These are phyloP conservation scores for Thelonectria rubi DNA, from an alignment of 2,329 filamentous ascomycete genomes.

Conservation along the genomic window DNA sequence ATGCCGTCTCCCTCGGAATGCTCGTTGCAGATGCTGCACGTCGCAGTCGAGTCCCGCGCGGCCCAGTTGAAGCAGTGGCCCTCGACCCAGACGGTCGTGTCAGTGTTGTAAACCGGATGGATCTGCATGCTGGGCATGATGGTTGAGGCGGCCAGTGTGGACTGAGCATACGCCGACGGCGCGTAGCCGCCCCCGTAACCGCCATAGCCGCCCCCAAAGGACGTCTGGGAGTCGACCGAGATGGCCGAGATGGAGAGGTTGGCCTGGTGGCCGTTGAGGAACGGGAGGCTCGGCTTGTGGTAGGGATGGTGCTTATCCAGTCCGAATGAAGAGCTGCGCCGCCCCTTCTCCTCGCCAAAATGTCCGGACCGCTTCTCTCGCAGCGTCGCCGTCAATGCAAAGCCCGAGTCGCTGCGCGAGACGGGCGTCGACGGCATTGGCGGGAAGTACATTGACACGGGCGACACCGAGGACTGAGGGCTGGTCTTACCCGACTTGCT, in stretches of 20 bases:
- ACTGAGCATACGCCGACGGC: slow-evolving; percentile 84
- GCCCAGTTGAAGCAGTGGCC: slow-evolving; percentile 81
- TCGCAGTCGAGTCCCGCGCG: slow-evolving; percentile 64
- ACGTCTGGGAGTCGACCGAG: slow-evolving; percentile 73
- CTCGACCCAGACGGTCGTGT: slow-evolving; percentile 84
- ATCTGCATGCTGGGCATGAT: slow-evolving; percentile 87
- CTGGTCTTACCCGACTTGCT: slow-evolving; percentile 71
- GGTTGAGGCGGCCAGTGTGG: slow-evolving; percentile 85
- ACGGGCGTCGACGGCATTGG: slow-evolving; percentile 78
- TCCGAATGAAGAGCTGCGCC: slow-evolving; percentile 92
- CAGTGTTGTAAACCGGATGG: slow-evolving; percentile 80
- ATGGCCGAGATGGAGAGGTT: slow-evolving; percentile 68
- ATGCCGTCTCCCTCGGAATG: slow-evolving; percentile 76
- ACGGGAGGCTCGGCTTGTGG: slow-evolving; percentile 77
- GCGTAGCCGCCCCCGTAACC: slow-evolving; percentile 69
- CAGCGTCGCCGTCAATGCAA: slow-evolving; percentile 83
- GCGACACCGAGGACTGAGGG: slow-evolving; percentile 74
- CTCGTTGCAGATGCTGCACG: slow-evolving; percentile 81
- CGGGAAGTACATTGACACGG: slow-evolving; percentile 80
- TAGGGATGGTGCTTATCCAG: slow-evolving; percentile 75
- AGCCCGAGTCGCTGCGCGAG: slow-evolving; percentile 92
- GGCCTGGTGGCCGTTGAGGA: slow-evolving; percentile 71
- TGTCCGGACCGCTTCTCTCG: slow-evolving; percentile 95
- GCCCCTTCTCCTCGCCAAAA: slow-evolving; percentile 79
- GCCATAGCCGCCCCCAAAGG: slow-evolving; percentile 69